Evolutionary conservation across 768 basidiomycete species (phyloP), one percentile per base, ranked within the genome.

Genomic region (Russula dissimulans): DNA sequence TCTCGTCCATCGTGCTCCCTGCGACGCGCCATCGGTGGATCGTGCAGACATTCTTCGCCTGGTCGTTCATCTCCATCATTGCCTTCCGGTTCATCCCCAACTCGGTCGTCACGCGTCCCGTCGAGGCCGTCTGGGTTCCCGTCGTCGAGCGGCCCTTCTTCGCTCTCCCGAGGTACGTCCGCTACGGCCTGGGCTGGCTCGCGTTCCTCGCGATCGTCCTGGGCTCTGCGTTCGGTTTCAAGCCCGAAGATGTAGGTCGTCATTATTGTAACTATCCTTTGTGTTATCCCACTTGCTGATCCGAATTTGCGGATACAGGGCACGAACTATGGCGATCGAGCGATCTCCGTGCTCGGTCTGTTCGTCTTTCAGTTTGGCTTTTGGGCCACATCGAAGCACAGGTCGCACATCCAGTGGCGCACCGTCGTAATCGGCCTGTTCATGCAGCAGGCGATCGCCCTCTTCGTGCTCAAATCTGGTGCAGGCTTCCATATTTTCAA

Each of bases 351-450:
- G 46, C 76, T 89, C 45, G 91, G 91, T 26, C 80, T 95, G 41
- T 73, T 85, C 63, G 69, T 93, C 47, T 93, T 94, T 78, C 90
- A 94, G 71, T 75, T 77, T 51, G 74, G 83, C 65, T 91, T 93
- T 73, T 92, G 79, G 77, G 62, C 79, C 14, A 77, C 82, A 5
- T 93, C 91, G 8, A 79, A 69, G 52, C 77, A 85, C 66, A 80
- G 86, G 32, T 77, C 74, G 15, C 75, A 78, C 6, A 79, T 95
- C 56, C 85, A 85, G 45, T 94, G 91, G 89, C 86, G 83, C 14
- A 92, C 91, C n/a, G 82, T 93, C 67, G 84, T 94, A 59, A 85
- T 91, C 49, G 93, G 93, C 18, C 76, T 95, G 18, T 85, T 93
- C 72, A 66, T 87, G 45, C 93, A 97, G 69, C 91, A 94, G 75